Base-by-base conservation (phyloP, 257 asterid genomes). In the Solanum verrucosum region DNA sequence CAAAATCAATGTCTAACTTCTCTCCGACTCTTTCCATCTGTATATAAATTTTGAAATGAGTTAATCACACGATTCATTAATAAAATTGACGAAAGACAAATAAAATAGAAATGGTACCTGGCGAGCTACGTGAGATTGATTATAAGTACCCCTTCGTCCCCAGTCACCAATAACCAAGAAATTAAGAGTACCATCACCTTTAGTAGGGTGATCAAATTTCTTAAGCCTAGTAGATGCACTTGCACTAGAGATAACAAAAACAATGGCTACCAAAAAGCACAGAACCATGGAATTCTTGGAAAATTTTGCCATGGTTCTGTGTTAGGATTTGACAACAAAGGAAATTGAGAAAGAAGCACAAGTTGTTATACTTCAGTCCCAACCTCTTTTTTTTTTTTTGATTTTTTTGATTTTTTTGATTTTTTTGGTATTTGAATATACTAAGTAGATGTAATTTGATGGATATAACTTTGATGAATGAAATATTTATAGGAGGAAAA, bases 151-250 rank as follows among this genome's bases (percentile, higher is more conserved):
- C 42, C 89, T 92, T 90, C 99, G 91, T 90, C 99, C 99, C 99
- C 99, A 97, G 83, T 97, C 99, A 67, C 99, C 99, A 60, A 97
- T 23, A 31, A 97, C 99, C 90, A 97, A 91, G 87, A 97, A 97
- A 46, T 91, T 93, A 21, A 97, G 91, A 6, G 91, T 87, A 1
- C 92, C 96, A 67, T 93, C 98, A 15, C 91, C 92, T 89, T 90
- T 93, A 0, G 92, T 78, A 7, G 93, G 94, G 35, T 95, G 98
- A 56, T 95, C 92, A 60, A 97, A 91, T 78, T 86, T 93, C 65
- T 87, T 95, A 81, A 96, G 91, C 90, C 92, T 93, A 46, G 37
- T 27, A 0, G 91, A 91, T 3, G 83, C 83, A 34, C 59, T 71
- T 71, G 77, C 59, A 3, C 12, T 85, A 71, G 87, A 78, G 42